phyloP scores from a whole-genome alignment of 139 green algal genomes.

The Volvox reticuliferus region DNA sequence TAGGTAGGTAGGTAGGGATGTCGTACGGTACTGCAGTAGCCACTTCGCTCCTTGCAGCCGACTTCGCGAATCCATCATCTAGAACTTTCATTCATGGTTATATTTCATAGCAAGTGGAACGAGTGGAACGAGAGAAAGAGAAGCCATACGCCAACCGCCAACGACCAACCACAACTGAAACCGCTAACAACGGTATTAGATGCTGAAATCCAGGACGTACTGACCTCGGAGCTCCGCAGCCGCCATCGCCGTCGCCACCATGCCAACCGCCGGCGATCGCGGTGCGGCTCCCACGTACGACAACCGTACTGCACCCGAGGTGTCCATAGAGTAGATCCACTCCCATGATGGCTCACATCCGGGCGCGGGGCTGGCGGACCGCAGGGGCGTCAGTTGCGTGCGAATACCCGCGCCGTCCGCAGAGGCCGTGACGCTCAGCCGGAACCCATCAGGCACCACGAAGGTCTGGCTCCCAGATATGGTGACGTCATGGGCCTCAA shows the following conservation, averaged over 20 bases:
- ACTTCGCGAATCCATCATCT: too few relatives aligned
- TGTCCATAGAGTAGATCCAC: constrained; percentile 40
- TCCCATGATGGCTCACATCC: constrained; percentile 27
- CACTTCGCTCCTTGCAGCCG: too few relatives aligned
- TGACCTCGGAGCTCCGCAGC: constrained; percentile 5
- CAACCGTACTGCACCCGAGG: constrained; percentile 26
- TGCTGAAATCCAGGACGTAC: constrained; percentile 44
- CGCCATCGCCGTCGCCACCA: constrained; percentile 15
- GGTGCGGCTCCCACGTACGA: not conserved
- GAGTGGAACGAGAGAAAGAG: too few relatives aligned
- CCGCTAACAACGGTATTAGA: not conserved
- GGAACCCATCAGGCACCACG: constrained; percentile 86
- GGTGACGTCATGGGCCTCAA: constrained; percentile 84
- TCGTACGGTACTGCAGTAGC: too few relatives aligned
- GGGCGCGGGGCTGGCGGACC: not conserved
- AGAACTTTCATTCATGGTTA: too few relatives aligned
- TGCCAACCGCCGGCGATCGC: not conserved
- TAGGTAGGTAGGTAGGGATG: too few relatives aligned
- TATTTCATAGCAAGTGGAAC: too few relatives aligned
- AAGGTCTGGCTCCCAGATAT: constrained; percentile 71
- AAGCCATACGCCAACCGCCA: too few relatives aligned
- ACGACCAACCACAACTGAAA: too few relatives aligned
- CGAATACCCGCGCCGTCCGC: constrained; percentile 2
- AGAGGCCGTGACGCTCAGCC: constrained; percentile 74
- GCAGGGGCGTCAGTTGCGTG: not conserved